Evolutionary conservation across 148 eudicot genomes (phyloP).

Genomic region (Linanthus parryae): DNA sequence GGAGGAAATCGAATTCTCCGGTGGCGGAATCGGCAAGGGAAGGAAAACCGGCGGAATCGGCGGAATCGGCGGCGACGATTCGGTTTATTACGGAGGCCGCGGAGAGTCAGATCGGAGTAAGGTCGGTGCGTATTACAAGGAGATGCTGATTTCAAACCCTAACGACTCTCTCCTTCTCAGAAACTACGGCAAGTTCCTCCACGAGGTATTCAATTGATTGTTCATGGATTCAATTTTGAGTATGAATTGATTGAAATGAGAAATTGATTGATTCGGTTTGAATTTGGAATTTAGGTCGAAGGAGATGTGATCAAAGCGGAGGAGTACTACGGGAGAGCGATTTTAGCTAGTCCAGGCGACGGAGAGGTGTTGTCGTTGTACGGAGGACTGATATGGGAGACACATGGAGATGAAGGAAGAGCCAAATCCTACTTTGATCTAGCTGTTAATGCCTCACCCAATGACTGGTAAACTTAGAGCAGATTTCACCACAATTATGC

Average conservation of each 20-base stretch:
- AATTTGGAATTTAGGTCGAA: constrained; percentile 61
- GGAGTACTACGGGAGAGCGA: constrained; percentile 77
- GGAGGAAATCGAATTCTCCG: constrained; percentile 22
- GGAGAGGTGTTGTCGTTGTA: constrained; percentile 63
- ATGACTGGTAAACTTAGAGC: constrained; percentile 62
- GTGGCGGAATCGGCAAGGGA: too few species aligned
- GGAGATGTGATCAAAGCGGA: constrained; percentile 57
- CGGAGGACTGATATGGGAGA: constrained; percentile 71
- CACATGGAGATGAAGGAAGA: constrained; percentile 44
- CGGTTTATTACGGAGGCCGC: too few species aligned
- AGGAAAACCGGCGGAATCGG: constrained; percentile 19
- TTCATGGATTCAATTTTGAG: too few species aligned
- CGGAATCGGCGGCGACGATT: constrained; percentile 20
- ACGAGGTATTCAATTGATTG: constrained; percentile 58
- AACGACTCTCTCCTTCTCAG: constrained; percentile 51
- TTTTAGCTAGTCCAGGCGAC: constrained; percentile 66
- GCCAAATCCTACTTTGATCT: constrained; percentile 65
- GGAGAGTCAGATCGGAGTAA: constrained; percentile 22
- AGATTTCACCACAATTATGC: too few species aligned
- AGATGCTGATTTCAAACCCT: constrained; percentile 58
- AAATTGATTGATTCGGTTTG: too few species aligned
- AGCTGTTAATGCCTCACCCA: constrained; percentile 61
- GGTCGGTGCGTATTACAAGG: constrained; percentile 45
- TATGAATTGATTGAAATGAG: too few species aligned
- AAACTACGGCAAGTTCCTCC: constrained; percentile 66